A percentile compares a stretch with the other conserved stretches of the same genome.
Evolutionary conservation across 2,329 filamentous ascomycete species (phyloP).

Genomic region (Beauveria asiatica): DNA sequence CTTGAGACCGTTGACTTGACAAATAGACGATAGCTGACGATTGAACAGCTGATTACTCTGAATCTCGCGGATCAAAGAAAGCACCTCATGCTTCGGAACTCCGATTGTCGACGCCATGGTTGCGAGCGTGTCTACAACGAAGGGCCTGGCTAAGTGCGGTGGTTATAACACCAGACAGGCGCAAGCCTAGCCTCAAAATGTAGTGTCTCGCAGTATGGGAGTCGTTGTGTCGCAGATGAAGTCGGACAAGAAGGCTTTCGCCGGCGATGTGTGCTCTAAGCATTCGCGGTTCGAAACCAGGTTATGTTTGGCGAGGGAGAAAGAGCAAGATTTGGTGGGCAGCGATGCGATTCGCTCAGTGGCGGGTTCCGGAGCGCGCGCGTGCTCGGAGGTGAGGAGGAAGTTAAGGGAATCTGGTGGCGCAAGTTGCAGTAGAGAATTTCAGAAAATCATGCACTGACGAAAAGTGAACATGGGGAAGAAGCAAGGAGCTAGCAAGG

Average conservation of each 20-base stretch:
- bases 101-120: constrained; percentile 19
- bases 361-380: background rate
- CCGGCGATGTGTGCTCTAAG: background rate
- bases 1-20: constrained; percentile 63
- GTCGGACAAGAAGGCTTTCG: background rate
- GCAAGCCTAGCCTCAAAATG: background rate
- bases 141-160: constrained; percentile 1
- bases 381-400: background rate
- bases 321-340: background rate
- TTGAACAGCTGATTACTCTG: constrained; percentile 41
- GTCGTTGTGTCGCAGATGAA: background rate
- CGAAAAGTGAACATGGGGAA: background rate
- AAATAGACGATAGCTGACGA: constrained; percentile 65
- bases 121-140: constrained; percentile 3
- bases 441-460: no score
- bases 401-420: background rate
- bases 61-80: constrained; percentile 35
- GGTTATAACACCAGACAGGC: background rate
- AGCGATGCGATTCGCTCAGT: background rate
- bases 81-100: constrained; percentile 34
- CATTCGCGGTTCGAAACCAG: background rate
- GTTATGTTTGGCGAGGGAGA: background rate
- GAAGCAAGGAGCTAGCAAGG: background rate
- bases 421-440: background rate
- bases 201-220: background rate